phyloP scores from a whole-genome alignment of 2,329 filamentous ascomycete species.

The Xylariaceae sp. region DNA sequence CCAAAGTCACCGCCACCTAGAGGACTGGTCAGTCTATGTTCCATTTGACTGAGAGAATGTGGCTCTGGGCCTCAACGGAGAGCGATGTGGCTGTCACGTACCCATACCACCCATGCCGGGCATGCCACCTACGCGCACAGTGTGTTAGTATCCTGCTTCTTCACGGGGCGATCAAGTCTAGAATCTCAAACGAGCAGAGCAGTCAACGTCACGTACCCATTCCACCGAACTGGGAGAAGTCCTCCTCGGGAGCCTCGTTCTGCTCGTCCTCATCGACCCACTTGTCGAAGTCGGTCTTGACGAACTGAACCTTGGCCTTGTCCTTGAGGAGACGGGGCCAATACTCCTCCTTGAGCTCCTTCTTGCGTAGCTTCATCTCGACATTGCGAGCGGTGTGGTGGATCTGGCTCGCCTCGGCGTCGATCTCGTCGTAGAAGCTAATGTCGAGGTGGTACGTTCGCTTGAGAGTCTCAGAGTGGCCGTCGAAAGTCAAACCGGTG shows the following conservation, averaged over 20 bases:
- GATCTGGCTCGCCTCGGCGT: conserved; percentile 77
- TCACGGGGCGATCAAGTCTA: neutral
- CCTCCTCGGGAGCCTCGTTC: conserved; percentile 81
- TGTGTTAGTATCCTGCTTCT: conserved; percentile 3
- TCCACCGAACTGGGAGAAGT: conserved; percentile 65
- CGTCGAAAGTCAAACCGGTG: conserved; percentile 74
- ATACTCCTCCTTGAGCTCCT: conserved; percentile 90
- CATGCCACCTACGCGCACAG: conserved; percentile 47
- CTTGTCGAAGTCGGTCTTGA: conserved; percentile 99
- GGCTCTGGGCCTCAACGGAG: neutral
- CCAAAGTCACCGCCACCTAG: conserved; percentile 66
- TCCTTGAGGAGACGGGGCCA: conserved; percentile 96
- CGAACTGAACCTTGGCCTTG: conserved; percentile 82
- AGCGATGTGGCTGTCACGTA: conserved; percentile 32
- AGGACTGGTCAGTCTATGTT: conserved; percentile 19
- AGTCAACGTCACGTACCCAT: conserved; percentile 56
- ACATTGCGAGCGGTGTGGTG: conserved; percentile 87
- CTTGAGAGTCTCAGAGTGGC: conserved; percentile 80
- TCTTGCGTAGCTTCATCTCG: conserved; percentile 92
- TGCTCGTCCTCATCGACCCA: conserved; percentile 99
- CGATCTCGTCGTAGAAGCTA: conserved; percentile 88
- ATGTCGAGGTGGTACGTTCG: conserved; percentile 82
- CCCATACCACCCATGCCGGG: conserved; percentile 40
- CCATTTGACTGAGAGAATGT: neutral
- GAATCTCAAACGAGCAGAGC: neutral